Percentiles rank a stretch among this genome's conserved stretches.
These are phyloP conservation scores for Cicer bijugum DNA, from an alignment of 306 rosid genomes.

Conservation along the genomic window DNA sequence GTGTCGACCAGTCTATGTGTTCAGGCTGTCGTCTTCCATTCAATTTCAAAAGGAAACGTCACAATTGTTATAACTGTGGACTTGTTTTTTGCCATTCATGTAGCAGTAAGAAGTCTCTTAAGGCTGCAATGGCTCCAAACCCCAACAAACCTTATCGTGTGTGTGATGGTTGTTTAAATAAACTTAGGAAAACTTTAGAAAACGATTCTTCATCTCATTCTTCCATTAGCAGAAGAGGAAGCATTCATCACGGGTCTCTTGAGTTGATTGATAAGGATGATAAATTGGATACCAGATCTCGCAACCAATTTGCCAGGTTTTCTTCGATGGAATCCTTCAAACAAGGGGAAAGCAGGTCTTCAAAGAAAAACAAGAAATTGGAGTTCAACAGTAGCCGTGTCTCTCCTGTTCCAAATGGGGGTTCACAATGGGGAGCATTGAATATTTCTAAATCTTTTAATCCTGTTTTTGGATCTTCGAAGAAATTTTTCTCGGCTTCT, in stretches of 20 bases:
- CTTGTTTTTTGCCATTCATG: slow-evolving; percentile 98
- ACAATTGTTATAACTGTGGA: slow-evolving; percentile 96
- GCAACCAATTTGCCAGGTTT: slow-evolving; percentile 72
- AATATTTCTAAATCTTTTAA: slow-evolving; percentile 88
- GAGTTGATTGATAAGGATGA: slow-evolving; percentile 80
- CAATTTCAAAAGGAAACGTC: slow-evolving; percentile 96
- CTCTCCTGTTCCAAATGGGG: slow-evolving; percentile 91
- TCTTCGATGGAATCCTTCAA: slow-evolving; percentile 84
- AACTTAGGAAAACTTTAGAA: slow-evolving; percentile 80
- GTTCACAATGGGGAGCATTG: slow-evolving; percentile 92
- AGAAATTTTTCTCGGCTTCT: slow-evolving; percentile 98
- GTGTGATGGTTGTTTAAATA: slow-evolving; percentile 89
- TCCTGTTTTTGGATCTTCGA: slow-evolving; percentile 97
- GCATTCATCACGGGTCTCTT: slow-evolving; percentile 71
- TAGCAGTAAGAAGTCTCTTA: slow-evolving; percentile 92
- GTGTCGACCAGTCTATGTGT: slow-evolving; percentile 98
- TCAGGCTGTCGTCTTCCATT: slow-evolving; percentile 95
- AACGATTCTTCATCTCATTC: slow-evolving; percentile 77
- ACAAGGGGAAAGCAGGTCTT: slow-evolving; percentile 82
- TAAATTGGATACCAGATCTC: slow-evolving; percentile 80
- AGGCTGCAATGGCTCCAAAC: slow-evolving; percentile 99
- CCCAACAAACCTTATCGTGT: slow-evolving; percentile 98
- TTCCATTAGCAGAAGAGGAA: slow-evolving; percentile 91
- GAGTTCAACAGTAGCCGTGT: slow-evolving; percentile 97
- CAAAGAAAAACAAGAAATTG: slow-evolving; percentile 93